Base-by-base conservation (phyloP, 2,329 filamentous ascomycete genomes). In the Xylaria sp. region DNA sequence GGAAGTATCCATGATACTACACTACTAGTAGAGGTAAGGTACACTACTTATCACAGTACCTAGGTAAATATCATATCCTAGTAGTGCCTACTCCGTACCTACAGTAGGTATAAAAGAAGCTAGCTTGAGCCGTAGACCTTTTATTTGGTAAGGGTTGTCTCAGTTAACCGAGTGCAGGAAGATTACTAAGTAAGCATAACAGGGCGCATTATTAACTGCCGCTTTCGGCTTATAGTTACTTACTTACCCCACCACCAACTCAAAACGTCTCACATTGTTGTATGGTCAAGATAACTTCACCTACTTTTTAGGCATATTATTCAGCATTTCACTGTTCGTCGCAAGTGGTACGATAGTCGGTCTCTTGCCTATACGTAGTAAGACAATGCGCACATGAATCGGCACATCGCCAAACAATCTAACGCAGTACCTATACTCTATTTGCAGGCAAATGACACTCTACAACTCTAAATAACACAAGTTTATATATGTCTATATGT, bases 101-200 rank as follows among this genome's bases (percentile, higher is more conserved):
- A n/a, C n/a, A n/a, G n/a, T 40, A 40, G 13, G 35, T 44, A 44
- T 44, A 16, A 44, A 47, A 21, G 23, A 6, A 47, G n/a, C 44
- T 8, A 47, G 44, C n/a, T 47, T 44, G 18, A 44, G 16, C 13
- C 13, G 40, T 44, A 5, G 40, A 44, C 40, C 6, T 21, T 21
- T 13, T 8, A 54, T 51, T 27, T 23, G 12, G 50, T 54, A 65
- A 32, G 54, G 35, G 42, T 35, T 35, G 32, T 65, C 55, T 50
- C 16, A 32, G 12, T 40, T 66, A 32, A 29, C 55, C 50, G n/a
- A 55, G 29, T 51, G 23, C 48, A 16, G 32, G n/a, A 37, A 62
- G 35, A 54, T 44, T 63, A n/a, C n/a, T n/a, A n/a, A n/a, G n/a
- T n/a, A 58, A 58, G 64, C 58, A 50, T 66, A 61, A 61, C 5